A percentile compares a stretch with the other conserved stretches of the same genome.
Conservation (phyloP, 2,329 filamentous ascomycete species). For the Ophiostoma piceae region DNA sequence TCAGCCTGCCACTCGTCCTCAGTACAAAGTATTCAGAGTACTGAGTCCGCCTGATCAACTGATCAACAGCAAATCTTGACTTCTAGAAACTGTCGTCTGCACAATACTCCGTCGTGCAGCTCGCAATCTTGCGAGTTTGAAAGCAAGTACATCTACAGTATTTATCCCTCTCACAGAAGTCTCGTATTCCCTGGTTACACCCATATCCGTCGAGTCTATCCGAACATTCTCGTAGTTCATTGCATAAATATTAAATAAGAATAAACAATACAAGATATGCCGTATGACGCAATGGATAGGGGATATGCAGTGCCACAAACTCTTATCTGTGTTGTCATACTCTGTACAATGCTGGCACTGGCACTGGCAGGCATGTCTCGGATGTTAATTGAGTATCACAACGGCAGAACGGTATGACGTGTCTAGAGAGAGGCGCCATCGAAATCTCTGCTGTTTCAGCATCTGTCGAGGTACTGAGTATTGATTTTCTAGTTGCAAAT, state of each 20-base stretch:
- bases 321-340: background rate
- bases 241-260: no score
- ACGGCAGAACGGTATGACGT: constrained; percentile 10
- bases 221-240: background rate
- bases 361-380: background rate
- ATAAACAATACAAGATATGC: background rate
- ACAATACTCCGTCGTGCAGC: background rate
- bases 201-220: constrained; percentile 5
- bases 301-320: constrained; percentile 1
- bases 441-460: constrained; percentile 9
- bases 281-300: constrained; percentile 7
- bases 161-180: no score
- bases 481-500: background rate
- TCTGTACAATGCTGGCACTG: background rate
- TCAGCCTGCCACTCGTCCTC: background rate
- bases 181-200: constrained; percentile 6
- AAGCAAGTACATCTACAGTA: background rate
- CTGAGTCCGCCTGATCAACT: background rate
- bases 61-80: background rate
- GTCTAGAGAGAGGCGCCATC: background rate
- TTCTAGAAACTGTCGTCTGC: background rate
- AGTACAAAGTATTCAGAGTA: background rate
- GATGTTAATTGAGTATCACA: constrained; percentile 2
- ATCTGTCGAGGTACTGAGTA: background rate
- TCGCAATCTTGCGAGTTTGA: background rate